Evolutionary conservation across 352 stramenopile species (phyloP).

Genomic region (Lagenidium sp.): DNA sequence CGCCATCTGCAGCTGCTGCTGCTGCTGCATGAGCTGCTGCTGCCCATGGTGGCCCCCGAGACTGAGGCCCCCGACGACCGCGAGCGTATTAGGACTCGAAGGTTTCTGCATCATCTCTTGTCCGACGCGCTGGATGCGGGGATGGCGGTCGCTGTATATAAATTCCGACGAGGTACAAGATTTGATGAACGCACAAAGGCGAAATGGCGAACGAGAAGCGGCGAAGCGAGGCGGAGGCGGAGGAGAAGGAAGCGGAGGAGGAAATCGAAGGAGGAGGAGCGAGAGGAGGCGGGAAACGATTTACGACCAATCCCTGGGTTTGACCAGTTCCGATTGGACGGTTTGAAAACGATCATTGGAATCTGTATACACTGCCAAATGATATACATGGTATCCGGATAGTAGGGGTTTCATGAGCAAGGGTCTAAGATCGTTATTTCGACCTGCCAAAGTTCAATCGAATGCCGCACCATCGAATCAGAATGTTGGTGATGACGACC

Average conservation of each 20-base stretch:
- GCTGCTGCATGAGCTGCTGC: not conserved
- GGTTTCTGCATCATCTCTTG: constrained; percentile 48
- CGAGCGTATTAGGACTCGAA: constrained; percentile 78
- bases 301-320: constrained; percentile 10
- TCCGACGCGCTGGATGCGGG: not conserved
- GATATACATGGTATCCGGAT: too few species aligned
- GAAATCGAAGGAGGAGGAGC: not conserved
- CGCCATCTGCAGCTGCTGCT: constrained; percentile 13
- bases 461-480: too few species aligned
- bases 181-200: constrained; percentile 15
- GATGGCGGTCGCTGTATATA: constrained; percentile 14
- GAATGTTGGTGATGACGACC: too few species aligned
- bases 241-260: not conserved
- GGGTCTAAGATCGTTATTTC: too few species aligned
- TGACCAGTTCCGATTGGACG: constrained; percentile 4
- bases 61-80: not conserved
- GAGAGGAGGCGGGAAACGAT: constrained; percentile 3
- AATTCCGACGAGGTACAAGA: constrained; percentile 63
- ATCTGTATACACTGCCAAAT: too few species aligned
- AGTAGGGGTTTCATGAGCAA: too few species aligned
- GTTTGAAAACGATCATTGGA: constrained; percentile 6
- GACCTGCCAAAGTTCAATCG: too few species aligned
- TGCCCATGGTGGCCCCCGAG: not conserved
- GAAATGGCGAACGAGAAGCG: not conserved
- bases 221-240: not conserved